Base-by-base conservation (phyloP, 2,329 filamentous ascomycete genomes). In the Paraphaeosphaeria sporulosa region DNA sequence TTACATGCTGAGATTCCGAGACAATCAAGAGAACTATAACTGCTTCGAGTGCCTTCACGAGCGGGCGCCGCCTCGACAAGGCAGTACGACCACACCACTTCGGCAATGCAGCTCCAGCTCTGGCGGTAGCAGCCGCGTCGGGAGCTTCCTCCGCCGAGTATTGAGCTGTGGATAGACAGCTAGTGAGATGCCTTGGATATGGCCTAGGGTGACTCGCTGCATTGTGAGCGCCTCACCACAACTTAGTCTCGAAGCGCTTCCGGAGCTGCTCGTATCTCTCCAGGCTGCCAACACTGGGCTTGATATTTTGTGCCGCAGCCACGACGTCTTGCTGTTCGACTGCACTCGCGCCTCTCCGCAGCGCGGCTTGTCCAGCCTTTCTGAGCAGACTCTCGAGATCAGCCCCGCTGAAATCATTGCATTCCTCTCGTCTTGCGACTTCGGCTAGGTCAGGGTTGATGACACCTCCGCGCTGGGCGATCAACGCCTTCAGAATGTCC, bases 401-500 rank as follows among this genome's bases (percentile, higher is more conserved):
- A 0, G 88, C 88, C 66, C 88, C 88, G 55, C 90, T 94, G 76
- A 94, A 98, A 25, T 91, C 88, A 10, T 86, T 83, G 75, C 94
- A 97, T 9, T 72, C 60, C 59, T 90, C 88, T 19, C 59, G 40
- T 34, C 86, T 82, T 0, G 92, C 94, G 4, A 97, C 83, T 3
- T 79, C 78, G 3, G 86, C 86, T 1, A 95, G 79, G 1, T 82
- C 79, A 0, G 85, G 81, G 12, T 85, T 77, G 9, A 87, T 78
- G 77, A 80, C 34, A 85, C 81, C 21, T 82, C 83, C 57, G 82
- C 82, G 64, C 47, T 74, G 67, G 0, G 62, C 50, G 32, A 89
- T 79, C 59, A 90, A 73, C 2, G 94, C 92, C 57, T 85, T 85
- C 23, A 99, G 82, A 62, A 99, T 99, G 58, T 96, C 93, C 0